Percentiles rank a stretch among this genome's conserved stretches.
phyloP scores from a whole-genome alignment of 306 rosid genomes.

The Dryas alaskensis region DNA sequence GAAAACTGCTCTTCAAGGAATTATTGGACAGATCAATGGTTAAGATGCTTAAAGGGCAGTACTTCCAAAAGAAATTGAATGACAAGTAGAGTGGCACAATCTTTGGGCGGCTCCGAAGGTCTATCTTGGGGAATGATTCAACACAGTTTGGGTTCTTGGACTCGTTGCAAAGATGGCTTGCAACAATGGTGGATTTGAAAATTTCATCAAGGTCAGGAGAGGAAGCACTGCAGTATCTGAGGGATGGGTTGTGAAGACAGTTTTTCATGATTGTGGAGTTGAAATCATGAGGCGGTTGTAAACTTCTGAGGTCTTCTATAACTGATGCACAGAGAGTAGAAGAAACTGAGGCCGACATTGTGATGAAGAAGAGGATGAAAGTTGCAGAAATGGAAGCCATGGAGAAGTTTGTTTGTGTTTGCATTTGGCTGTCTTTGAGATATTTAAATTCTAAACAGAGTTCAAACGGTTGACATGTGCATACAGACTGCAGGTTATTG shows the following conservation, averaged over 20 bases:
- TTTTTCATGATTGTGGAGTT: conserved; percentile 55
- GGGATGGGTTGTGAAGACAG: conserved; percentile 57
- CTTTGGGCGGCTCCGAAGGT: conserved; percentile 53
- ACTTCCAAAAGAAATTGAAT: conserved; percentile 74
- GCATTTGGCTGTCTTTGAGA: not conserved
- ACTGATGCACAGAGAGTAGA: conserved; percentile 44
- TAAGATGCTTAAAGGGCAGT: conserved; percentile 50
- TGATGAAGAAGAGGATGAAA: conserved; percentile 21
- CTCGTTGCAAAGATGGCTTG: conserved; percentile 73
- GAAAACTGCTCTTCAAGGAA: conserved; percentile 56
- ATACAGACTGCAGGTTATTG: not conserved
- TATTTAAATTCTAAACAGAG: not conserved
- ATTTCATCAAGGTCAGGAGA: conserved; percentile 53
- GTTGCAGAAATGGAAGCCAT: conserved; percentile 49
- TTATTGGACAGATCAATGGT: conserved; percentile 60
- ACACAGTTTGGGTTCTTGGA: conserved; percentile 59
- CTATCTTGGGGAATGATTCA: conserved; percentile 63
- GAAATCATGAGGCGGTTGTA: conserved; percentile 58
- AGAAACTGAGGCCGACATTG: conserved; percentile 16
- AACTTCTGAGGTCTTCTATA: conserved; percentile 57
- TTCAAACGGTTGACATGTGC: conserved; percentile 24
- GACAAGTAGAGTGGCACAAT: conserved; percentile 60
- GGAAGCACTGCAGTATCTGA: conserved; percentile 56
- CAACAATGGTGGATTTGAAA: conserved; percentile 65
- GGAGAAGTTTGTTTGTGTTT: conserved; percentile 14